Evolutionary conservation across 2,329 filamentous ascomycete genomes (phyloP).

Genomic region (Thermoascus crustaceus): DNA sequence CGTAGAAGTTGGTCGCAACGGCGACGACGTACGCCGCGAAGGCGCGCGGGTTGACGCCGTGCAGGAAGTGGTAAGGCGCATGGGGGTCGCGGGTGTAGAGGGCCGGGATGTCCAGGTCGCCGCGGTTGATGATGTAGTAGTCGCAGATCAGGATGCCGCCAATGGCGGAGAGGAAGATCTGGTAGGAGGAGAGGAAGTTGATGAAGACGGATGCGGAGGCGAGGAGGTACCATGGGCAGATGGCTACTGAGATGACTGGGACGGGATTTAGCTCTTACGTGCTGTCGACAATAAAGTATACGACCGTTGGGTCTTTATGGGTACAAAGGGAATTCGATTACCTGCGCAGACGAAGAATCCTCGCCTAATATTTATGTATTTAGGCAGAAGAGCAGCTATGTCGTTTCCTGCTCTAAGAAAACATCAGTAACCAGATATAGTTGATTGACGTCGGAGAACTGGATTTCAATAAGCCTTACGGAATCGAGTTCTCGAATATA

Average conservation of each 20-base stretch:
- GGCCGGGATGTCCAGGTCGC: slow-evolving; percentile 28
- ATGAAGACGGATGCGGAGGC: slow-evolving; percentile 30
- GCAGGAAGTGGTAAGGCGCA: slow-evolving; percentile 25
- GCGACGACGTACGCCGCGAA: slow-evolving; percentile 28
- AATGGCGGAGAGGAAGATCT: slow-evolving; percentile 32
- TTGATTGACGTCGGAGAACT: too few relatives aligned
- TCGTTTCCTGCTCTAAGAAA: slow-evolving; percentile 27
- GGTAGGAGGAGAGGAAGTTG: slow-evolving; percentile 35
- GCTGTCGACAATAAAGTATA: too few relatives aligned
- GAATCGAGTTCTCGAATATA: slow-evolving; percentile 38
- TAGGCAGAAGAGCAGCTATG: slow-evolving; percentile 31
- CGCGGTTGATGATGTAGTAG: slow-evolving; percentile 35
- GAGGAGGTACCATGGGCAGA: slow-evolving; percentile 34
- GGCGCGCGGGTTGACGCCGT: slow-evolving; percentile 29
- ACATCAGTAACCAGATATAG: not conserved
- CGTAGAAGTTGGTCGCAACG: slow-evolving; percentile 35
- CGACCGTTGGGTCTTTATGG: not conserved
- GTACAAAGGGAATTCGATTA: too few relatives aligned
- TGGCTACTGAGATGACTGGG: slow-evolving; percentile 23
- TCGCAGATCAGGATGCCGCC: slow-evolving; percentile 36
- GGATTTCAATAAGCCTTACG: slow-evolving; percentile 8
- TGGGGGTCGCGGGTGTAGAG: slow-evolving; percentile 23
- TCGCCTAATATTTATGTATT: slow-evolving; percentile 33
- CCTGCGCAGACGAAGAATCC: slow-evolving; percentile 32
- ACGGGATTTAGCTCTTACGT: not conserved